phyloP scores from a whole-genome alignment of 106 monocot genomes.

The Dactylorhiza incarnata region DNA sequence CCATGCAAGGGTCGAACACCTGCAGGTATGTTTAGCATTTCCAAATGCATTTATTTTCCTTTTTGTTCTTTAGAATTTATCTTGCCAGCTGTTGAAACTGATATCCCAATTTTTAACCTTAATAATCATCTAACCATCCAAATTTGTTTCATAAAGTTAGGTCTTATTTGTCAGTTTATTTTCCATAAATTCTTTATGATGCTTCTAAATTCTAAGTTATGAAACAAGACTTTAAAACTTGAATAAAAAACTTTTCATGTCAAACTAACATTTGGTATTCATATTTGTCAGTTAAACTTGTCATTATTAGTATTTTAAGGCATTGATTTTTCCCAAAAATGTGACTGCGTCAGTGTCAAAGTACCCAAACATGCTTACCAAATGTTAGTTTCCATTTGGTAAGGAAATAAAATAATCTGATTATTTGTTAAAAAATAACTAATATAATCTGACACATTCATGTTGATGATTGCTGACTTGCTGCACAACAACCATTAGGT shows the following conservation, averaged over 20 bases:
- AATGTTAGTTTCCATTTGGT: too few relatives aligned
- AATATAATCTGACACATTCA: too few relatives aligned
- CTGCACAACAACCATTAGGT: too few relatives aligned
- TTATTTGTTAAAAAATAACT: too few relatives aligned
- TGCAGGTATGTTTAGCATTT: slow-evolving; percentile 48
- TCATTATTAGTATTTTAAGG: not conserved
- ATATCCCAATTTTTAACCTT: not conserved
- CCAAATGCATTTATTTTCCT: not conserved
- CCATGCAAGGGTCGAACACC: slow-evolving; percentile 37
- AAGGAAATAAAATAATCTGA: too few relatives aligned
- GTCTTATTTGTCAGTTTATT: not conserved
- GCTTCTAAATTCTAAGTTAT: not conserved
- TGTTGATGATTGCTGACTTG: too few relatives aligned
- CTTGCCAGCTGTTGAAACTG: not conserved
- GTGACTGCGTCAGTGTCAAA: not conserved
- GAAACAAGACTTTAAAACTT: not conserved
- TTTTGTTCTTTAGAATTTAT: not conserved
- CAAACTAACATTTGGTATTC: not conserved
- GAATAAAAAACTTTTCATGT: not conserved
- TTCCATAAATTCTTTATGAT: not conserved
- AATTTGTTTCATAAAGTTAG: not conserved
- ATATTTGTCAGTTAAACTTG: not conserved
- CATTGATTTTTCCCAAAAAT: not conserved
- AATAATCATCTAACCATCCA: not conserved
- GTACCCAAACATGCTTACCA: not conserved